These are phyloP conservation scores for Arthrinium phaeospermum DNA, from an alignment of 2,329 filamentous ascomycete species.

Conservation along the genomic window DNA sequence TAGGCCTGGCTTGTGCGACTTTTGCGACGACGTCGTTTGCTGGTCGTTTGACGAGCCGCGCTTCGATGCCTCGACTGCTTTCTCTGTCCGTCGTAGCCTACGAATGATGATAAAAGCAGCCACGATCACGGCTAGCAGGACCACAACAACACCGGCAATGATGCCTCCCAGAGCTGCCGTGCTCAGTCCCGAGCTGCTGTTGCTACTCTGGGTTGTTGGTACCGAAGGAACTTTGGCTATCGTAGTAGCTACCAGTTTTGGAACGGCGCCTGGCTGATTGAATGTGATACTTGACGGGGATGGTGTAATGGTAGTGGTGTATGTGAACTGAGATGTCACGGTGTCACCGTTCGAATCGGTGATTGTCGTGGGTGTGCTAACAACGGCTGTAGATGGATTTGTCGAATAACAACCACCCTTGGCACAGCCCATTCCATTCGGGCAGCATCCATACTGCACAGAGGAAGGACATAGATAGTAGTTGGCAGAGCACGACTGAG, in stretches of 20 bases:
- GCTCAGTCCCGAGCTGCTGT: conserved; percentile 42
- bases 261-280: conserved; percentile 36
- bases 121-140: conserved; percentile 54
- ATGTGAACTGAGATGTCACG: conserved; percentile 49
- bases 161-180: conserved; percentile 57
- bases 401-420: conserved; percentile 54
- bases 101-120: conserved; percentile 56
- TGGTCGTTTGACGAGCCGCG: conserved; percentile 40
- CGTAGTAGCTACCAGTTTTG: conserved; percentile 52
- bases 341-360: conserved; percentile 47
- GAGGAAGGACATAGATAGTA: conserved; percentile 57
- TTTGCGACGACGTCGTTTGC: conserved; percentile 41
- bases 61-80: conserved; percentile 42
- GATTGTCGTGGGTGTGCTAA: conserved; percentile 51
- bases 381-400: conserved; percentile 49
- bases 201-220: conserved; percentile 30
- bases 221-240: conserved; percentile 48
- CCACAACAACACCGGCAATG: conserved; percentile 54
- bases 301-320: too few relatives aligned
- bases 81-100: conserved; percentile 52
- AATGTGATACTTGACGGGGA: too few relatives aligned
- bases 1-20: conserved; percentile 45
- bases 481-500: too few relatives aligned
- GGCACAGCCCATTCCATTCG: conserved; percentile 55
- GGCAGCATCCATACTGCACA: conserved; percentile 59